phyloP scores from a whole-genome alignment of 106 monocot genomes.

The Dendrobium officinale region DNA sequence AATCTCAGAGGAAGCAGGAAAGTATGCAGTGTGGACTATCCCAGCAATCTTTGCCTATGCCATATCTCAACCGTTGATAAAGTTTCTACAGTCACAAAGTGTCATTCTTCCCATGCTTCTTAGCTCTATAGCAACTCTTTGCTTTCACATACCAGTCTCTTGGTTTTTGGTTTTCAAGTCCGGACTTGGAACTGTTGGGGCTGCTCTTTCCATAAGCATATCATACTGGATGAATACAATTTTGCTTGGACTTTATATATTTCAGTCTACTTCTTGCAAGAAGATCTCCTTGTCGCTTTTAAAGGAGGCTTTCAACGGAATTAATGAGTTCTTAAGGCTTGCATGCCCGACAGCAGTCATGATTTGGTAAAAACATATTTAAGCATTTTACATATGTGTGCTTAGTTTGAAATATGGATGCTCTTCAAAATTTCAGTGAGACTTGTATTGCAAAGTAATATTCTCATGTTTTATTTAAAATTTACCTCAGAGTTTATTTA shows the following conservation, averaged over 20 bases:
- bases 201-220: conserved; percentile 45
- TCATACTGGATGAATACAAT: conserved; percentile 44
- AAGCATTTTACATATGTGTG: neutral
- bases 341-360: conserved; percentile 42
- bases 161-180: conserved; percentile 55
- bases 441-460: neutral
- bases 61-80: conserved; percentile 23
- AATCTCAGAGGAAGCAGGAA: conserved; percentile 36
- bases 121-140: conserved; percentile 6
- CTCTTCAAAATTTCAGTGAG: neutral
- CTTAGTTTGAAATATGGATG: neutral
- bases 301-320: conserved; percentile 33
- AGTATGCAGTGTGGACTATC: conserved; percentile 35
- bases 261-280: conserved; percentile 32
- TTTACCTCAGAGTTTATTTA: neutral
- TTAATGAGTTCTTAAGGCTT: conserved; percentile 22
- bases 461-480: neutral
- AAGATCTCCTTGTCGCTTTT: conserved; percentile 27
- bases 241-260: conserved; percentile 39
- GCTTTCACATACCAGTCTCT: conserved; percentile 30
- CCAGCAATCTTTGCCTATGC: conserved; percentile 35
- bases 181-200: conserved; percentile 34
- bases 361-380: conserved; percentile 30
- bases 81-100: conserved; percentile 30
- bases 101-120: conserved; percentile 18